These are phyloP conservation scores for Fragilaria crotonensis DNA, from an alignment of 108 stramenopile species.

Conservation along the genomic window DNA sequence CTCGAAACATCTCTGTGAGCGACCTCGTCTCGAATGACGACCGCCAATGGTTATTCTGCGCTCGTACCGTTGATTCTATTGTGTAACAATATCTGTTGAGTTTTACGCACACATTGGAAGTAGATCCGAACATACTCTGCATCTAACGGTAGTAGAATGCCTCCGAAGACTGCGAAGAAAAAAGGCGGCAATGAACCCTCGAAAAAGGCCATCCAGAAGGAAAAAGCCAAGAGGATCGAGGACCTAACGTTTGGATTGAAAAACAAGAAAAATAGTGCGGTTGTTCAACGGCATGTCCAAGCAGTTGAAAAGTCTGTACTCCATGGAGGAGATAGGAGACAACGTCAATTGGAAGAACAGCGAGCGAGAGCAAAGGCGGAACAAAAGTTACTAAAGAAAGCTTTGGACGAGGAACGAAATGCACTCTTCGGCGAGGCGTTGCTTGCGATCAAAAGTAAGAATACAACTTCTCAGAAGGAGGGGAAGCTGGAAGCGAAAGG, in stretches of 20 bases:
- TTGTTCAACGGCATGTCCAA: slow-evolving; percentile 56
- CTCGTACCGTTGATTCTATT: too few relatives aligned
- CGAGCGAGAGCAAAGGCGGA: slow-evolving; percentile 54
- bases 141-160: too few relatives aligned
- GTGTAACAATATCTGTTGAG: too few relatives aligned
- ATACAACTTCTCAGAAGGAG: slow-evolving; percentile 38
- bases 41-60: too few relatives aligned
- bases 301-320: slow-evolving; percentile 45
- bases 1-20: too few relatives aligned
- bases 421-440: slow-evolving; percentile 81
- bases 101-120: too few relatives aligned
- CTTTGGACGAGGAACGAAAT: slow-evolving; percentile 73
- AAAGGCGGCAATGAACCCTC: slow-evolving; percentile 35
- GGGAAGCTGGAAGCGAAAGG: slow-evolving; percentile 73
- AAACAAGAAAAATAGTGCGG: slow-evolving; percentile 85
- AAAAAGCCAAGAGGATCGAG: slow-evolving; percentile 74
- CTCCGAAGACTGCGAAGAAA: slow-evolving; percentile 46
- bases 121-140: too few relatives aligned
- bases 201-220: slow-evolving; percentile 81
- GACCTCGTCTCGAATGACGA: too few relatives aligned
- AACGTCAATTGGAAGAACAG: slow-evolving; percentile 50
- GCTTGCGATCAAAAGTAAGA: slow-evolving; percentile 67
- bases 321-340: slow-evolving; percentile 60
- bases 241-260: slow-evolving; percentile 89
- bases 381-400: slow-evolving; percentile 63